Evolutionary conservation across 176 grass and related monocot genomes (phyloP).

Genomic region (Bonia amplexicaulis): DNA sequence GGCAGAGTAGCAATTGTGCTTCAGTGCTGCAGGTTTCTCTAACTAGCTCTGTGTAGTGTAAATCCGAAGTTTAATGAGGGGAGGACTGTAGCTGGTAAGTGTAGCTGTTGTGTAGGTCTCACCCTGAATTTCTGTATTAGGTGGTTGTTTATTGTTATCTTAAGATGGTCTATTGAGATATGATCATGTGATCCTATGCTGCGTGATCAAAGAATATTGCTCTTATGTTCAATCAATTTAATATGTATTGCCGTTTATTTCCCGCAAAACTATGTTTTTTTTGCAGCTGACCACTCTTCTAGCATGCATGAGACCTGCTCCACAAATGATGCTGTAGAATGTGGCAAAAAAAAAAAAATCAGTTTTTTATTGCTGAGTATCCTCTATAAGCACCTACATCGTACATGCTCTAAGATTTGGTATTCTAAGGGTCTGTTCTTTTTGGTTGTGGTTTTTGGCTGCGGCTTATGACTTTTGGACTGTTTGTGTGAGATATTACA

Average conservation of each 20-base stretch:
- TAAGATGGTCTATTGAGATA: slow-evolving; percentile 25
- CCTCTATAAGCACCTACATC: no score
- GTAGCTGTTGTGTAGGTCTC: slow-evolving; percentile 39
- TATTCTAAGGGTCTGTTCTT: no score
- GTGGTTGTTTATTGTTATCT: slow-evolving; percentile 14
- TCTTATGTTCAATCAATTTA: not conserved
- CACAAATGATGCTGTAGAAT: no score
- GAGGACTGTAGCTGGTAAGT: slow-evolving; percentile 26
- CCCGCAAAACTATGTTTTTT: not conserved
- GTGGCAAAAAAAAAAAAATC: no score
- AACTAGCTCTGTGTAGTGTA: slow-evolving; percentile 43
- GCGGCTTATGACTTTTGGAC: no score
- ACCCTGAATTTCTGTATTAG: slow-evolving; percentile 17
- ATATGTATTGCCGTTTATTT: not conserved
- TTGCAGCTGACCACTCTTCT: not conserved
- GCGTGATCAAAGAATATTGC: not conserved
- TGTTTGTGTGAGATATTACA: no score
- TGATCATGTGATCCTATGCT: slow-evolving; percentile 21
- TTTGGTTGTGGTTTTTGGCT: no score
- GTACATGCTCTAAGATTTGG: no score
- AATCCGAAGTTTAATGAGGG: slow-evolving; percentile 38
- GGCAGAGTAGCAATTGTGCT: slow-evolving; percentile 11
- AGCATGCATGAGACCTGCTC: no score
- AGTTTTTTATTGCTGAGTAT: no score
- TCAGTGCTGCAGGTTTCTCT: not conserved